Evolutionary conservation across 2,329 filamentous ascomycete species (phyloP), one percentile per base, ranked within the genome.

Genomic region (Raffaelea deltoideospora): DNA sequence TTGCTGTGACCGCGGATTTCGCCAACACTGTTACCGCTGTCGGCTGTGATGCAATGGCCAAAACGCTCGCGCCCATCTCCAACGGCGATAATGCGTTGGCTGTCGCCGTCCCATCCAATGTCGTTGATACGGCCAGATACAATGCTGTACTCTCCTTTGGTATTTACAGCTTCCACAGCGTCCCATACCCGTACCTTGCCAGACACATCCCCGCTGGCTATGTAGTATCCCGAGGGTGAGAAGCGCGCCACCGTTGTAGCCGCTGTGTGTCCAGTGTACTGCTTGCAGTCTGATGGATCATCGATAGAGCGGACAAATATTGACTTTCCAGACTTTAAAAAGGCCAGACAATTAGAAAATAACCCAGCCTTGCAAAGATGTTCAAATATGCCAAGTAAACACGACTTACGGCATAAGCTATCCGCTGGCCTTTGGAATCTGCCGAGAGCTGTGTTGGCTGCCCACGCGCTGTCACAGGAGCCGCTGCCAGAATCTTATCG

Each of bases 301-400:
- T 98, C 88, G 63, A 98, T 94, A 44, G 79, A 87, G 48, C 90
- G 85, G 33, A 98, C 69, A 61, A 95, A 96, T 60, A 98, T 79
- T 43, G 88, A 96, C 67, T 96, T 96, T 53, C 85, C 87, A 37
- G 86, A 88, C 85, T 92, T n/a, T n/a, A n/a, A n/a, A n/a, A n/a
- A n/a, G n/a, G n/a, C n/a, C n/a, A n/a, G n/a, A n/a, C n/a, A n/a
- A n/a, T n/a, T n/a, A n/a, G n/a, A n/a, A n/a, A n/a, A n/a, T n/a
- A n/a, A n/a, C n/a, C n/a, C n/a, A n/a, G 27, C 5, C 8, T 5
- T 2, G 5, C 19, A 22, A 20, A 11, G 10, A n/a, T 14, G 9
- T 33, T 14, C 5, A 26, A 15, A 17, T 28, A 23, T 9, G 24
- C 13, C 17, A 2, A 14, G 3, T 5, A 13, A 13, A 8, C 23